A percentile compares a stretch with the other conserved stretches of the same genome.
Conservation (phyloP, 1,284 basidiomycete species). For the Mrakiaceae sp. region DNA sequence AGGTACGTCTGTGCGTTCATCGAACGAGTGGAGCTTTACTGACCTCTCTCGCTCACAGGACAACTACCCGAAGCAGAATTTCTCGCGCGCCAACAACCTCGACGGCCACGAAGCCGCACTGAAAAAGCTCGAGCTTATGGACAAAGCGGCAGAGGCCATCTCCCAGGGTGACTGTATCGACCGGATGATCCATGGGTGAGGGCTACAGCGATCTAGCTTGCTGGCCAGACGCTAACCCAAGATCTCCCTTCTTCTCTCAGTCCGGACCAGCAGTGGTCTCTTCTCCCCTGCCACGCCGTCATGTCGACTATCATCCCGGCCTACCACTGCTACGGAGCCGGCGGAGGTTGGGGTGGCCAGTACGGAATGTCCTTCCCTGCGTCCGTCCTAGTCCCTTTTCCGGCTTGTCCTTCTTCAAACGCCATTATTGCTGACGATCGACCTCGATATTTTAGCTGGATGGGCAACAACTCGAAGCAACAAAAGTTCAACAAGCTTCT, state of each 20-base stretch:
- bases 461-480: slow-evolving; percentile 93
- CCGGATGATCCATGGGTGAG: slow-evolving; percentile 79
- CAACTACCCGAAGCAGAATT: slow-evolving; percentile 71
- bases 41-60: slow-evolving; percentile 44
- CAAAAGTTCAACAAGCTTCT: slow-evolving; percentile 68
- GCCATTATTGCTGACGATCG: slow-evolving; percentile 7
- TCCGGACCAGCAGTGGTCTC: slow-evolving; percentile 86
- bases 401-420: slow-evolving; percentile 3
- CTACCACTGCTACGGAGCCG: slow-evolving; percentile 62
- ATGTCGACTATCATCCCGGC: slow-evolving; percentile 79
- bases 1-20: slow-evolving; percentile 41
- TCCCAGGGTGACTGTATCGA: slow-evolving; percentile 96
- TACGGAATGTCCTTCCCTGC: slow-evolving; percentile 66
- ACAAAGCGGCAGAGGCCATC: slow-evolving; percentile 76
- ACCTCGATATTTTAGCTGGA: slow-evolving; percentile 53
- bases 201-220: neutral
- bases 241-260: slow-evolving; percentile 34
- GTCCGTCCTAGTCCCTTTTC: slow-evolving; percentile 39
- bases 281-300: slow-evolving; percentile 89
- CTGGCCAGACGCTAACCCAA: neutral
- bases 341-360: slow-evolving; percentile 54
- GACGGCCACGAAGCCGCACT: slow-evolving; percentile 53
- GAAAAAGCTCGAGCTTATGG: slow-evolving; percentile 71
- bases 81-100: slow-evolving; percentile 45
- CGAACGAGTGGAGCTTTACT: neutral